These are phyloP conservation scores for Aspergillus hiratsukae DNA, from an alignment of 2,329 filamentous ascomycete genomes.

Conservation along the genomic window DNA sequence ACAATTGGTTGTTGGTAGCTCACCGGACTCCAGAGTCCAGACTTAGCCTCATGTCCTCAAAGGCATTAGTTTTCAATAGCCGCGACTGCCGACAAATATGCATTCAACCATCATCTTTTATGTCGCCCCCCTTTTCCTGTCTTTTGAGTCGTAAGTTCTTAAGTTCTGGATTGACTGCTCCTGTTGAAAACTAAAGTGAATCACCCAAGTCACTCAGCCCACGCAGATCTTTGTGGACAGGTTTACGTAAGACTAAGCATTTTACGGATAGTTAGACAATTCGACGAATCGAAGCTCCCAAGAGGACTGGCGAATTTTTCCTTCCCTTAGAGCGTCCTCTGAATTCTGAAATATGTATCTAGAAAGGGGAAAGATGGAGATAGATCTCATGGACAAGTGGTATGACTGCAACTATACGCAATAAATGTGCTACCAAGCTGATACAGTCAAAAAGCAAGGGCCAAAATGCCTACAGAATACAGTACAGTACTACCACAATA, in stretches of 20 bases:
- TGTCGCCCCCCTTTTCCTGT: not conserved
- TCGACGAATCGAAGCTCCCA: not conserved
- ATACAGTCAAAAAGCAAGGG: not conserved
- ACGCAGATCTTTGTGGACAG: not conserved
- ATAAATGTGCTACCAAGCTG: not conserved
- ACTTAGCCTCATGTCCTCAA: not conserved
- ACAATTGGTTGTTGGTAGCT: not conserved
- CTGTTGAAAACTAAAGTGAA: not conserved
- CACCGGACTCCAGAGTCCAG: too few relatives aligned
- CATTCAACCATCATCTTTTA: not conserved
- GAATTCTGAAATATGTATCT: not conserved
- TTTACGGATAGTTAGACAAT: not conserved
- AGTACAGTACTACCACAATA: not conserved
- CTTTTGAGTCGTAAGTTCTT: not conserved
- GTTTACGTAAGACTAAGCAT: too few relatives aligned
- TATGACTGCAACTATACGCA: not conserved
- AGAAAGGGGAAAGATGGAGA: not conserved
- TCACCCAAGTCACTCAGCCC: not conserved
- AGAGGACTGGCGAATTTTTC: too few relatives aligned
- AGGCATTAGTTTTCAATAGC: slow-evolving; percentile 13
- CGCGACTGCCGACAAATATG: slow-evolving; percentile 21
- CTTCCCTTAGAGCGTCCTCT: not conserved
- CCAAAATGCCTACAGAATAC: not conserved
- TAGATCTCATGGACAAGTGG: not conserved
- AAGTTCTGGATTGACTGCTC: not conserved